Evolutionary conservation across 306 rosid species (phyloP).

Genomic region (Pachyrhizus erosus): DNA sequence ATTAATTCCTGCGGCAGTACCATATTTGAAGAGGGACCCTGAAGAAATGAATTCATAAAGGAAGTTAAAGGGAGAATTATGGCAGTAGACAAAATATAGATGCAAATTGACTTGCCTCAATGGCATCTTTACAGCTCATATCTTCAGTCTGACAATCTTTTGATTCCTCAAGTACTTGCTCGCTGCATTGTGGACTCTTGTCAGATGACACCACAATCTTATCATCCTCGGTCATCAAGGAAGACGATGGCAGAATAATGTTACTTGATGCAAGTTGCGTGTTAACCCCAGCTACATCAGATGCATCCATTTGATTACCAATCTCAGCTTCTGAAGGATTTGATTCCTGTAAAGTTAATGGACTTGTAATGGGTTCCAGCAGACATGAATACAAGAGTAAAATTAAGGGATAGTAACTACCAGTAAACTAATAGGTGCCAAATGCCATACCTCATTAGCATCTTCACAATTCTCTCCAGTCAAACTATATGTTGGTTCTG

Average conservation of each 20-base stretch:
- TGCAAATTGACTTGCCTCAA: conserved; percentile 28
- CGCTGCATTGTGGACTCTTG: background rate
- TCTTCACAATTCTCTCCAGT: conserved; percentile 7
- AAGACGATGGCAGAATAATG: conserved; percentile 29
- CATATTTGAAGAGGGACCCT: conserved; percentile 27
- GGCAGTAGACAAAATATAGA: background rate
- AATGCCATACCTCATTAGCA: conserved; percentile 43
- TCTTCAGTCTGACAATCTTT: conserved; percentile 30
- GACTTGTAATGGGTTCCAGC: conserved; percentile 2
- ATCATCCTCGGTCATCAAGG: conserved; percentile 24
- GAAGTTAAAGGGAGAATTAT: conserved; percentile 15
- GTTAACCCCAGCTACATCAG: conserved; percentile 27
- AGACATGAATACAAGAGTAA: background rate
- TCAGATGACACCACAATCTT: conserved; percentile 30
- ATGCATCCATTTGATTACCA: conserved; percentile 41
- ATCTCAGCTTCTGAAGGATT: conserved; percentile 39
- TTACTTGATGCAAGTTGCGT: background rate
- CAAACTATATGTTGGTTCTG: conserved; percentile 32
- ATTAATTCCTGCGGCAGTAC: conserved; percentile 27
- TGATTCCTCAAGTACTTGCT: background rate
- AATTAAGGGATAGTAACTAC: background rate
- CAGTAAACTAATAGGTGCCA: background rate
- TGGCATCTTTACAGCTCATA: conserved; percentile 30
- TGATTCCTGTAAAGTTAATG: conserved; percentile 37
- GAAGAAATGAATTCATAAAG: conserved; percentile 21